A percentile compares a stretch with the other conserved stretches of the same genome.
Evolutionary conservation across 2,329 filamentous ascomycete genomes (phyloP).

Genomic region (Cladophialophora yegresii): DNA sequence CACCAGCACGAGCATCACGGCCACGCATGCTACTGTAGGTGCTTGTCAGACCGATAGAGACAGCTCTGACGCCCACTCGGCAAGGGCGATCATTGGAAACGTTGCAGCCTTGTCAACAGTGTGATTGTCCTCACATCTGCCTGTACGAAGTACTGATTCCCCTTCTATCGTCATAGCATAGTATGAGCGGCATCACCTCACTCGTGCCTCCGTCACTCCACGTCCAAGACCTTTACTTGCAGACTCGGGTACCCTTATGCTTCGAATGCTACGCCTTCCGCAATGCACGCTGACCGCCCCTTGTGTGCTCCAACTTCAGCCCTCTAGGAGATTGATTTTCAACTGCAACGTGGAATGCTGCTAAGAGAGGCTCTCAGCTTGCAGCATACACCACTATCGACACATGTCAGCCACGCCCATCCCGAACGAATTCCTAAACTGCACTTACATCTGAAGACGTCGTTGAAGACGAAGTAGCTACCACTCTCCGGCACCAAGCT

Average conservation of each 20-base stretch:
- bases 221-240: background rate
- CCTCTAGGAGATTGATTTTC: background rate
- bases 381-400: slow-evolving; percentile 31
- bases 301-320: slow-evolving; percentile 5
- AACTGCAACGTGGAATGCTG: background rate
- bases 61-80: slow-evolving; percentile 12
- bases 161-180: slow-evolving; percentile 1
- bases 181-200: background rate
- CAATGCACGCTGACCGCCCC: slow-evolving; percentile 14
- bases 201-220: background rate
- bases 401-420: slow-evolving; percentile 15
- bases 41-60: background rate
- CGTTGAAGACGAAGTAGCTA: slow-evolving; percentile 87
- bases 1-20: slow-evolving; percentile 12
- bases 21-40: slow-evolving; percentile 11
- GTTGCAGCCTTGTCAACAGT: slow-evolving; percentile 14
- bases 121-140: background rate
- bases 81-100: background rate
- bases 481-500: slow-evolving; percentile 73
- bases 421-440: background rate
- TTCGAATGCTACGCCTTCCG: slow-evolving; percentile 16
- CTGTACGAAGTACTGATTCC: background rate
- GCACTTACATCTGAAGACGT: slow-evolving; percentile 64
- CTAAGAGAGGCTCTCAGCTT: slow-evolving; percentile 12
- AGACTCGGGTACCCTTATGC: background rate